Percentiles rank a stretch among this genome's conserved stretches.
These are phyloP conservation scores for Trametes punicea DNA, from an alignment of 768 basidiomycete genomes.

Conservation along the genomic window DNA sequence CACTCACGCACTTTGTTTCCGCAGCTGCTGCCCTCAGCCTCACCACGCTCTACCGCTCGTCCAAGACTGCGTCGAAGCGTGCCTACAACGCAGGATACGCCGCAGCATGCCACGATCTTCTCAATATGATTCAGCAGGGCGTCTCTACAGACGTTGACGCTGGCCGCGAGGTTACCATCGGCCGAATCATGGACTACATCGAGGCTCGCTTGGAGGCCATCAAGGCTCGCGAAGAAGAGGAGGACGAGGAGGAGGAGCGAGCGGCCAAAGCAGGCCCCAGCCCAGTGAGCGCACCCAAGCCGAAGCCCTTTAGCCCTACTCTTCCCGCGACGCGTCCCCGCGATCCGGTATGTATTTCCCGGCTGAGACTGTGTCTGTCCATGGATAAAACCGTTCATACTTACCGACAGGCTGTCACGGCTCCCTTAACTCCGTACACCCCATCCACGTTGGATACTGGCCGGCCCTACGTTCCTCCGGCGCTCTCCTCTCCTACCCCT, in stretches of 20 bases:
- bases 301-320: slow-evolving; percentile 10
- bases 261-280: slow-evolving; percentile 36
- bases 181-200: slow-evolving; percentile 80
- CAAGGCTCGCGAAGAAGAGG: slow-evolving; percentile 71
- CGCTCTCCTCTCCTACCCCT: slow-evolving; percentile 19
- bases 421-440: slow-evolving; percentile 28
- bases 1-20: slow-evolving; percentile 5
- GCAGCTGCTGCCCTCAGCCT: slow-evolving; percentile 81
- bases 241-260: slow-evolving; percentile 76
- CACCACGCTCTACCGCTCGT: slow-evolving; percentile 81
- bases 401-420: slow-evolving; percentile 23
- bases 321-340: background rate
- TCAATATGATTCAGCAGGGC: slow-evolving; percentile 80
- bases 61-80: slow-evolving; percentile 69
- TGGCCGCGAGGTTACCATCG: slow-evolving; percentile 67
- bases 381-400: background rate
- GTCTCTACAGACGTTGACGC: slow-evolving; percentile 57
- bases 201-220: slow-evolving; percentile 80
- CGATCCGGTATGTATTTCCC: slow-evolving; percentile 9
- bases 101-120: slow-evolving; percentile 73
- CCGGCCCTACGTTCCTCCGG: slow-evolving; percentile 14
- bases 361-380: background rate
- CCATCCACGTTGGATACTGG: slow-evolving; percentile 23
- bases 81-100: slow-evolving; percentile 82
- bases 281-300: slow-evolving; percentile 11